Evolutionary conservation across 2,329 filamentous ascomycete species (phyloP), one percentile per base, ranked within the genome.

Genomic region (Aulographum hederae): DNA sequence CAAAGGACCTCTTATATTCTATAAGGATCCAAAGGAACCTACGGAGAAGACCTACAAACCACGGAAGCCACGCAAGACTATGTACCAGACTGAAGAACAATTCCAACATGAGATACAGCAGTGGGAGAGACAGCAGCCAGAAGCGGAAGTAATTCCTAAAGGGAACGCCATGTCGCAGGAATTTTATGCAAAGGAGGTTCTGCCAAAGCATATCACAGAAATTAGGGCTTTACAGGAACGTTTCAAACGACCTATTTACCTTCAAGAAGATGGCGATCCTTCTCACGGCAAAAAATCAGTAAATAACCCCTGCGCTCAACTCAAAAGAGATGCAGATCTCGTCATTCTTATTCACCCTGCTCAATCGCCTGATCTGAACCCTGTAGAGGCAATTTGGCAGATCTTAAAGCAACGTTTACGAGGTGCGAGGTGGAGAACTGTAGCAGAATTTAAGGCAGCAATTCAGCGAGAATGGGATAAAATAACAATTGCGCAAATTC

Each of bases 151-250:
- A 6, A 31, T 21, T 14, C 16, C 29, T 14, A 31, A 34, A 16
- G 32, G 32, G 6, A 34, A 34, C 19, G 18, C 32, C 12, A 34
- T 32, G 32, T 32, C 32, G n/a, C 32, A 34, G 18, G 17, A n/a
- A 14, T 33, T 8, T 19, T 34, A 34, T 32, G 26, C 32, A 8
- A 14, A 34, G 14, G 12, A 21, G 6, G n/a, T 34, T 15, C 28
- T 34, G 12, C 32, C 32, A 32, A 6, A 18, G 6, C 17, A 32
- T 19, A 31, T 34, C 27, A 26, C 32, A 11, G 17, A 23, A n/a
- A n/a, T 32, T 13, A 25, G 13, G 21, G 21, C 10, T 13, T 13
- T 25, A 25, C 21, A 25, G 21, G 10, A 10, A 10, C 21, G 13
- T 25, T 25, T 25, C 21, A 25, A 25, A 13, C 21, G 21, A 10